Evolutionary conservation across 1,284 basidiomycete genomes (phyloP).

Genomic region (Cutaneotrichosporon sp.): DNA sequence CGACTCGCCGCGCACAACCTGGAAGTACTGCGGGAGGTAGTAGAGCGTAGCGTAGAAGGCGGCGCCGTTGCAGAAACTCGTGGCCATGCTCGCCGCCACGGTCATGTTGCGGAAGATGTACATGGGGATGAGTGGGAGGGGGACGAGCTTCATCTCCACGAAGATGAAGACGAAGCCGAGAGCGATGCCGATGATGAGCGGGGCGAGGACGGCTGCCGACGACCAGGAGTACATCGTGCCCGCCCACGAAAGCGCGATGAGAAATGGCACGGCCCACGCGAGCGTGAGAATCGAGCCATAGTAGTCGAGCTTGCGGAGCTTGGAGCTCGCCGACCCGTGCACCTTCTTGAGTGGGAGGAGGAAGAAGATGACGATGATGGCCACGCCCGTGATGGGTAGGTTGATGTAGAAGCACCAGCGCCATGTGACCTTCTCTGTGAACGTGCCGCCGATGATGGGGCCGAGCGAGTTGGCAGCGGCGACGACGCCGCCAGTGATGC

Average conservation of each 20-base stretch:
- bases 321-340: conserved; percentile 61
- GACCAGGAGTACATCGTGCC: conserved; percentile 67
- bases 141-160: conserved; percentile 70
- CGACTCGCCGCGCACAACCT: conserved; percentile 65
- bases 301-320: conserved; percentile 67
- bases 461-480: conserved; percentile 44
- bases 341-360: conserved; percentile 68
- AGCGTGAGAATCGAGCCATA: conserved; percentile 63
- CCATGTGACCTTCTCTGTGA: conserved; percentile 35
- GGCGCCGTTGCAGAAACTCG: conserved; percentile 65
- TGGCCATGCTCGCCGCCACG: conserved; percentile 66
- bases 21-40: conserved; percentile 68
- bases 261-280: conserved; percentile 62
- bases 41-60: conserved; percentile 29
- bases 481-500: conserved; percentile 43
- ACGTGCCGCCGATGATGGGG: conserved; percentile 48
- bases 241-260: conserved; percentile 72
- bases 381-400: conserved; percentile 61
- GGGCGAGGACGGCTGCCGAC: conserved; percentile 63
- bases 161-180: conserved; percentile 63
- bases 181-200: conserved; percentile 61
- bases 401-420: conserved; percentile 60
- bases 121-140: conserved; percentile 67
- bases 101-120: conserved; percentile 70
- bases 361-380: conserved; percentile 61